Percentiles rank a stretch among this genome's conserved stretches.
Conservation (phyloP, 805 yeast genomes). For the Wickerhamomyces canadensis region DNA sequence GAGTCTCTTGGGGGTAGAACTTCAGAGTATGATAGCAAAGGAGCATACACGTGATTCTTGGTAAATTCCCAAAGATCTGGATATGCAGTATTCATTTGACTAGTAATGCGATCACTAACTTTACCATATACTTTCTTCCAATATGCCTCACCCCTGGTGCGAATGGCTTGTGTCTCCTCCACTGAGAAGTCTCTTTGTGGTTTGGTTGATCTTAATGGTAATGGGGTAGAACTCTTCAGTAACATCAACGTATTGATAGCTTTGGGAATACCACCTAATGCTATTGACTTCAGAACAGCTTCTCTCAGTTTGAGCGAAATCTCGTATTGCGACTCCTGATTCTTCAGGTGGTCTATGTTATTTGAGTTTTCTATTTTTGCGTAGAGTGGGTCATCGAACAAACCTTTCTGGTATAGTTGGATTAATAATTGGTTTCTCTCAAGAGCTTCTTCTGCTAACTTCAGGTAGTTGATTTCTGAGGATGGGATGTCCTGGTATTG, state of each 20-base stretch:
- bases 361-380: slow-evolving; percentile 17
- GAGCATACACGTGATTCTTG: slow-evolving; percentile 68
- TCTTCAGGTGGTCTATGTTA: background rate
- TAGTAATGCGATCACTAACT: slow-evolving; percentile 58
- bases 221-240: slow-evolving; percentile 62
- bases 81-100: slow-evolving; percentile 67
- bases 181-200: slow-evolving; percentile 26
- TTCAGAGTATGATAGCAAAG: slow-evolving; percentile 63
- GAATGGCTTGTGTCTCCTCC: slow-evolving; percentile 25
- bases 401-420: slow-evolving; percentile 5
- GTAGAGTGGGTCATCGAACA: slow-evolving; percentile 9
- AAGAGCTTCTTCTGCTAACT: slow-evolving; percentile 12
- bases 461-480: background rate
- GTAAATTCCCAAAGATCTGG: slow-evolving; percentile 82
- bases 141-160: slow-evolving; percentile 50
- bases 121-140: slow-evolving; percentile 78
- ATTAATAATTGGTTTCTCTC: slow-evolving; percentile 17
- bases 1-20: slow-evolving; percentile 65
- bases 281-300: slow-evolving; percentile 70
- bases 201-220: slow-evolving; percentile 30
- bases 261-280: slow-evolving; percentile 79
- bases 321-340: slow-evolving; percentile 16
- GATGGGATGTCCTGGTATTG: slow-evolving; percentile 9
- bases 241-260: slow-evolving; percentile 73
- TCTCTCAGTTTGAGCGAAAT: slow-evolving; percentile 63